phyloP scores from a whole-genome alignment of 768 basidiomycete species.

The Russula sp. region DNA sequence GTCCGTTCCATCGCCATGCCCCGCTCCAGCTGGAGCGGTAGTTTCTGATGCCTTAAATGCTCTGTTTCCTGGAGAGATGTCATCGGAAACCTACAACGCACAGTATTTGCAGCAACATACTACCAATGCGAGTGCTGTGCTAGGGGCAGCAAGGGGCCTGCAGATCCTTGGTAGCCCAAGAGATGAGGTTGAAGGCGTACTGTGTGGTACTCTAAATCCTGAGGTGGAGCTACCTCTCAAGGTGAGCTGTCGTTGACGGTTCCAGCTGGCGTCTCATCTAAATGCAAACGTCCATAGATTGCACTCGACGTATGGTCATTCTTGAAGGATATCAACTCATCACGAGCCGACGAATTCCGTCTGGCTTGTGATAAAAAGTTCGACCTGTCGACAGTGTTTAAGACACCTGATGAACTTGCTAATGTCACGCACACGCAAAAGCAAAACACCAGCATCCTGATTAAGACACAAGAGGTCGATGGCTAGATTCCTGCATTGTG shows the following conservation, averaged over 20 bases:
- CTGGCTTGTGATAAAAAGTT: conserved; percentile 48
- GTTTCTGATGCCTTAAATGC: conserved; percentile 43
- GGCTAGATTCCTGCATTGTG: background rate
- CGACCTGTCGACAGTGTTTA: conserved; percentile 62
- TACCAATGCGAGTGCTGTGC: conserved; percentile 42
- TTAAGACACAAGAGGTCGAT: conserved; percentile 11
- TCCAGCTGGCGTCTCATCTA: background rate
- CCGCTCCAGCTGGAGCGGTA: conserved; percentile 44
- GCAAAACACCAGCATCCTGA: conserved; percentile 17
- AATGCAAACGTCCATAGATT: conserved; percentile 36
- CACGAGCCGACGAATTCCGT: conserved; percentile 57
- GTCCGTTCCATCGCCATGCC: conserved; percentile 37
- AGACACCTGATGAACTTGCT: conserved; percentile 45
- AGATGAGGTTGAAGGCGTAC: conserved; percentile 54
- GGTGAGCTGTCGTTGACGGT: conserved; percentile 32
- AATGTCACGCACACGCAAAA: conserved; percentile 31
- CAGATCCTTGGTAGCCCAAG: conserved; percentile 41
- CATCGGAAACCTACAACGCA: conserved; percentile 63
- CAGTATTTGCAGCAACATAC: conserved; percentile 68
- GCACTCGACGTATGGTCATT: conserved; percentile 45
- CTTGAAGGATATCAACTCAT: conserved; percentile 45
- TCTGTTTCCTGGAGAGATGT: conserved; percentile 51
- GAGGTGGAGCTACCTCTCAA: conserved; percentile 41
- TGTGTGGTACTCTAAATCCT: conserved; percentile 45
- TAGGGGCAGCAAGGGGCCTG: conserved; percentile 59